Evolutionary conservation across 176 grass and related monocot genomes (phyloP), one percentile per base, ranked within the genome.

Genomic region (Coix lacrymajobi): DNA sequence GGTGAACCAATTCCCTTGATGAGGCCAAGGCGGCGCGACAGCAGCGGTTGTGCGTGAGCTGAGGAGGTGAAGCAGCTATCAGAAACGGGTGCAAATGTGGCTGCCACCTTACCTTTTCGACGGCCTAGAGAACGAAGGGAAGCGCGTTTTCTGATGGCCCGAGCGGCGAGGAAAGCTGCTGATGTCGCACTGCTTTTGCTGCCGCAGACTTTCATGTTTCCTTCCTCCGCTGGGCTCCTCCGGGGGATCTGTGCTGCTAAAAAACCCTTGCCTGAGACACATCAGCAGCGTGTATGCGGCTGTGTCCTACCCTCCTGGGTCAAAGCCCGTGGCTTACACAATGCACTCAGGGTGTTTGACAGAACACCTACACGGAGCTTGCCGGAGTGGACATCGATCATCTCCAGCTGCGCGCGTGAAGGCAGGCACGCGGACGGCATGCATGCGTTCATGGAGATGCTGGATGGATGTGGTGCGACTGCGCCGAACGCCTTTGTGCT

Each of bases 401-500:
- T 91, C 62, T 84, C 89, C 0, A 22, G 67, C 28, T 89, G 79
- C 28, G 82, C 92, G 29, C 81, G 89, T 1, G 65, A 19, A 0
- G 84, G 85, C 0, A 32, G 75, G 81, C 48, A 83, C 16, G 54
- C 60, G 22, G 74, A 82, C 2, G 89, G 87, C 15, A 25, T 94
- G 62, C 32, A 38, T 1, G 52, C 72, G 17, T 94, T 94, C 32
- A 4, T 6, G 52, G 68, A 71, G 24, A 94, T 91, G 87, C 44
- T 94, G 1, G 36, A 56, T 1, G 44, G 40, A 0, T 19, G 66
- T 7, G 41, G 69, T 3, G 81, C 46, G 24, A 11, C 63, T 22
- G 11, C 16, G 16, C 89, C 84, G 1, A 91, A 94, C 33, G 60
- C 67, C n/a, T 89, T 91, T 22, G 83, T 91, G 43, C 87, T 94